These are phyloP conservation scores for Luvunga scandens DNA, from an alignment of 345 rosid species.

Conservation along the genomic window DNA sequence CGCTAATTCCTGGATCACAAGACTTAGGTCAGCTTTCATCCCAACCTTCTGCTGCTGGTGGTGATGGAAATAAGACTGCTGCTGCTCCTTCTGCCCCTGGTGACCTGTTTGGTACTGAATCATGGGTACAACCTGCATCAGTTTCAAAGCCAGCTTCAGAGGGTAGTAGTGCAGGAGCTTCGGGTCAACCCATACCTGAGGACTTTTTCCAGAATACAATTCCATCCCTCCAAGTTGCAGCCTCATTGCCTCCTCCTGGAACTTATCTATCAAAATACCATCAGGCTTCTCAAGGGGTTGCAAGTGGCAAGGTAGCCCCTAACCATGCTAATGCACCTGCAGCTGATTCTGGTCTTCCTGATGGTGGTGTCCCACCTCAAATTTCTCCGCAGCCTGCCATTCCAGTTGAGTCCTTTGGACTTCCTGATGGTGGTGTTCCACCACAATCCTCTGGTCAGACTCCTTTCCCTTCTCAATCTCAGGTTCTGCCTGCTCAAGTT, in stretches of 20 bases:
- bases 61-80: slow-evolving; percentile 32
- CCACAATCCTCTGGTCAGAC: slow-evolving; percentile 53
- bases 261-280: slow-evolving; percentile 74
- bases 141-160: slow-evolving; percentile 52
- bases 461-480: slow-evolving; percentile 38
- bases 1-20: slow-evolving; percentile 55
- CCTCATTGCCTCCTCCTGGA: slow-evolving; percentile 84
- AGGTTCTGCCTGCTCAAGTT: slow-evolving; percentile 40
- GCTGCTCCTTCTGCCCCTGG: slow-evolving; percentile 50
- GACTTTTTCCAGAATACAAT: slow-evolving; percentile 93
- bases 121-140: slow-evolving; percentile 49
- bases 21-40: slow-evolving; percentile 55
- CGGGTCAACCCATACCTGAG: slow-evolving; percentile 82
- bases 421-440: slow-evolving; percentile 89
- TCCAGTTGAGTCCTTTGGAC: slow-evolving; percentile 54
- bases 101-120: slow-evolving; percentile 65
- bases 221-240: slow-evolving; percentile 85
- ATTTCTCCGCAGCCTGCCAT: slow-evolving; percentile 44
- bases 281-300: slow-evolving; percentile 51
- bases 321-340: slow-evolving; percentile 40
- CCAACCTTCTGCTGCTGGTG: slow-evolving; percentile 43
- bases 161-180: slow-evolving; percentile 39
- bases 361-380: slow-evolving; percentile 73
- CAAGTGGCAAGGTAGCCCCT: slow-evolving; percentile 33
- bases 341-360: slow-evolving; percentile 68